These are phyloP conservation scores for Schizonepeta tenuifolia DNA, from an alignment of 257 asterid species.

Conservation along the genomic window DNA sequence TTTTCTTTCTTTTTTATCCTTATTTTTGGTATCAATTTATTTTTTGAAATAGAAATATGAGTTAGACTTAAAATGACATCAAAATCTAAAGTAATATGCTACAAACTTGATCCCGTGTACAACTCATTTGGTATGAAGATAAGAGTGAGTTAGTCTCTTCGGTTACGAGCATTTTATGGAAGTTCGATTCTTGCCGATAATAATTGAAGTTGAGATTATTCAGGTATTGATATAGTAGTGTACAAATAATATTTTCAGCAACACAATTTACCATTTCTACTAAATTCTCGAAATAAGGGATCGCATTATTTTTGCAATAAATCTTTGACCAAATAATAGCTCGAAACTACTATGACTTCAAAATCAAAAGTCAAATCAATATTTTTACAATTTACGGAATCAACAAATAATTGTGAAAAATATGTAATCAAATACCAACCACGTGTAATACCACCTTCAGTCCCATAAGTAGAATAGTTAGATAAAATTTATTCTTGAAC, in stretches of 20 bases:
- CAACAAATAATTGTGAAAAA: neutral
- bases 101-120: neutral
- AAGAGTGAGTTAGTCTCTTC: neutral
- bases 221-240: neutral
- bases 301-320: neutral
- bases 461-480: no score
- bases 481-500: no score
- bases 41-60: neutral
- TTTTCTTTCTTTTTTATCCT: neutral
- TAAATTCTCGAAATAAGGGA: neutral
- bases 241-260: neutral
- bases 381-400: neutral
- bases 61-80: neutral
- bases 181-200: neutral
- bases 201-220: neutral
- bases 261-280: neutral
- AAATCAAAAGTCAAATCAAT: slow-evolving; percentile 13
- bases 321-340: slow-evolving; percentile 2
- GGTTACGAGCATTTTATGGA: neutral
- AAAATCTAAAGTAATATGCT: neutral
- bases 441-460: no score
- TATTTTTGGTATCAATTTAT: neutral
- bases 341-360: neutral
- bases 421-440: neutral
- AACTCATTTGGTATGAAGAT: no score